These are phyloP conservation scores for Alternaria ventricosa DNA, from an alignment of 2,329 filamentous ascomycete genomes.

Conservation along the genomic window DNA sequence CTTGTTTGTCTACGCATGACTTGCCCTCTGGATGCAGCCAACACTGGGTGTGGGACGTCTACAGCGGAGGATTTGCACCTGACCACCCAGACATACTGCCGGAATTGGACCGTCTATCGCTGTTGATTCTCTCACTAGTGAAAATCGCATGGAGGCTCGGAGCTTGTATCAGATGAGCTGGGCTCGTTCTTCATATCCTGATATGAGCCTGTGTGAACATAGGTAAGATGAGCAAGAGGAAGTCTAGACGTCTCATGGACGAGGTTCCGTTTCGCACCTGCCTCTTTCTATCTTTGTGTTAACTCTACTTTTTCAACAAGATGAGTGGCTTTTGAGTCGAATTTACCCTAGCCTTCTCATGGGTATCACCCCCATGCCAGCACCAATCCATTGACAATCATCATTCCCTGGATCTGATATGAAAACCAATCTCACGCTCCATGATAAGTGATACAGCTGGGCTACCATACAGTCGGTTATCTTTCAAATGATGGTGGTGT, in stretches of 20 bases:
- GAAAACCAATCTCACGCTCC: constrained; percentile 23
- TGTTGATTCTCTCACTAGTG: background rate
- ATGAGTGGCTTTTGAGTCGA: constrained; percentile 16
- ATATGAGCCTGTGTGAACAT: background rate
- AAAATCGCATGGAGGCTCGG: background rate
- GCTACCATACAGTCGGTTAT: background rate
- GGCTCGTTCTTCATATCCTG: background rate
- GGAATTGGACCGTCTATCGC: background rate
- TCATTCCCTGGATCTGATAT: constrained; percentile 29
- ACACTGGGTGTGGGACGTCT: background rate
- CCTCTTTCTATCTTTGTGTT: constrained; percentile 4
- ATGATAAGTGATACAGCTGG: constrained; percentile 17
- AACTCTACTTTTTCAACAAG: constrained; percentile 25
- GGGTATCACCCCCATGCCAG: constrained; percentile 14
- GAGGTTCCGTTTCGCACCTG: background rate
- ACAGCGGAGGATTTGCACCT: background rate
- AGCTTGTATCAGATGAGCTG: background rate
- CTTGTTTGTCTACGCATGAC: background rate
- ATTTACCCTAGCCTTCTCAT: constrained; percentile 28
- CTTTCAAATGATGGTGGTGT: background rate
- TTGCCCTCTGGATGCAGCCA: background rate
- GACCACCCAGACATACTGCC: background rate
- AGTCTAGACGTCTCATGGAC: constrained; percentile 1
- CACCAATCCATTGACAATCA: constrained; percentile 13
- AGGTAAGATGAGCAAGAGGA: background rate